Base-by-base conservation (phyloP, 352 stramenopile species). In the Phytophthora cryptogea region DNA sequence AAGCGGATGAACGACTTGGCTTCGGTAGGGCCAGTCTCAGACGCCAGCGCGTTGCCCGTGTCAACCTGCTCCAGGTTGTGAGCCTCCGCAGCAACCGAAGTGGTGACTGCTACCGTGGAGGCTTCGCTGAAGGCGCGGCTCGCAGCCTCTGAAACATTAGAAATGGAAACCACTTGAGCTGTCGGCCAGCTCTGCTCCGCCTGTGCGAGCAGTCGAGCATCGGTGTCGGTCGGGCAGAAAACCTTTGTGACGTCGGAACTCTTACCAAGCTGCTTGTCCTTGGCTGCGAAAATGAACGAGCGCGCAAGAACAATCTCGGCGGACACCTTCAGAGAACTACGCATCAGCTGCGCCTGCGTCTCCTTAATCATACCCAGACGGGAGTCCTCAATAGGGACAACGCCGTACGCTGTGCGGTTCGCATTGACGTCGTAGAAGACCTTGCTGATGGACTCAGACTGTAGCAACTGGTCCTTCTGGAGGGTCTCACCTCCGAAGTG, bases 371-470 rank as follows among this genome's bases (percentile, higher is more conserved):
- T 95, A 27, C 88, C 88, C 11, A 81, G 49, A 44, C 76, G 76
- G n/a, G 86, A 92, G 50, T 94, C 85, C 55, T 96, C 86, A 40
- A 96, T 89, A 6, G 86, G 86, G 14, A 95, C 84, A 14, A 96
- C 76, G n/a, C 84, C 88, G 48, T 88, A 96, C 5, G 86, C 88
- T 1, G 84, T 88, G 43, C 84, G 79, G 59, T 92, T 93, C 11
- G 78, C 75, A n/a, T 78, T 80, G 35, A 96, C 81, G 43, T 90
- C 75, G 50, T 80, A 62, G 58, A 96, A 95, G 31, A 92, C 86
- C 35, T 87, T 78, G 66, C 71, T 88, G 36, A 93, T 87, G 23
- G 80, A 82, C 26, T 88, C 73, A 0, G 66, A 58, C 10, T 68
- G 47, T 4, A 92, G 54, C 35, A 95, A 78, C 31, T 92, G 82